A percentile compares a stretch with the other conserved stretches of the same genome.
These are phyloP conservation scores for Blastocystis sp. DNA, from an alignment of 352 stramenopile species.

Conservation along the genomic window DNA sequence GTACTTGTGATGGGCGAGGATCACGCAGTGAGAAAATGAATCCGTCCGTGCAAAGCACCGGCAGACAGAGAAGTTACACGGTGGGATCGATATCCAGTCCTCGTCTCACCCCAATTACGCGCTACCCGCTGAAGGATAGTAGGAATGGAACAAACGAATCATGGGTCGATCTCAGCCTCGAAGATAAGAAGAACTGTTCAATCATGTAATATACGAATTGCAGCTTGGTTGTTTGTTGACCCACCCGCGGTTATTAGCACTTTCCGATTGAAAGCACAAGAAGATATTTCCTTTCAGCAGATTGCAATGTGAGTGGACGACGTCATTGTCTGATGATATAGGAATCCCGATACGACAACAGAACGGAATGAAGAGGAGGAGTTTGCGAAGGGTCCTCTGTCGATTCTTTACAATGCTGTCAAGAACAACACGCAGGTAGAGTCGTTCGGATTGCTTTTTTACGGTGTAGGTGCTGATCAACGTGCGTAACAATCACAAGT, in stretches of 20 bases:
- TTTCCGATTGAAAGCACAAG: background rate
- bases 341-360: conserved; percentile 29
- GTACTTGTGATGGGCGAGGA: background rate
- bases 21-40: background rate
- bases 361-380: conserved; percentile 69
- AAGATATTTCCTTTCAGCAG: background rate
- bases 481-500: conserved; percentile 98
- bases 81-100: background rate
- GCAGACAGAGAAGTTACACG: background rate
- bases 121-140: background rate
- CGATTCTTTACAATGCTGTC: conserved; percentile 89
- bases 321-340: background rate
- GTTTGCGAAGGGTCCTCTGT: conserved; percentile 88
- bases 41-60: background rate
- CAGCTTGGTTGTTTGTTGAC: background rate
- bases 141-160: background rate
- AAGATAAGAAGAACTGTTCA: conserved; percentile 48
- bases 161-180: background rate
- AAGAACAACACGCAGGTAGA: conserved; percentile 75
- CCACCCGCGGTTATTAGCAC: background rate
- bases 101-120: background rate
- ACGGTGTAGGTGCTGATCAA: conserved; percentile 94
- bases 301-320: background rate
- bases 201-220: background rate
- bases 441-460: background rate